Evolutionary conservation across 2,329 filamentous ascomycete species (phyloP).

Genomic region (Chaetomiaceae sp.): DNA sequence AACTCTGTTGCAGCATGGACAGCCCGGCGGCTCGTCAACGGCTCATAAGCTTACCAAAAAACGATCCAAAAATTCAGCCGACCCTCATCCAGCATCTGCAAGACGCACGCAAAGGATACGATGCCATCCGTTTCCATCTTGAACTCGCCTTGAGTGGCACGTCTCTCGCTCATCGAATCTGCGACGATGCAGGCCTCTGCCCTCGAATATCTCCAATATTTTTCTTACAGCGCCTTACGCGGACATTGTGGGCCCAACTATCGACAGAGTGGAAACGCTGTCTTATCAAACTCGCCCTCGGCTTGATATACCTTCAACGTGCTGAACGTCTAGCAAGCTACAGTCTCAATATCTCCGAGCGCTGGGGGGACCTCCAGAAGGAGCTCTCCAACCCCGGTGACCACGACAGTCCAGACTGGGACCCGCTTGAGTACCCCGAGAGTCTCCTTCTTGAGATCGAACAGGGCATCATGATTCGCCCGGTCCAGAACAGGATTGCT

Average conservation of each 20-base stretch:
- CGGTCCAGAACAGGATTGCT: slow-evolving; percentile 56
- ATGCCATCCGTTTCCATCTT: not conserved
- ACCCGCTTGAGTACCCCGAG: slow-evolving; percentile 42
- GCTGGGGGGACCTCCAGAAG: not conserved
- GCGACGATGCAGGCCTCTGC: not conserved
- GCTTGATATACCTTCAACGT: not conserved
- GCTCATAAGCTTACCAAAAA: not conserved
- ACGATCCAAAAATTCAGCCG: no score
- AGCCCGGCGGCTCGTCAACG: not conserved
- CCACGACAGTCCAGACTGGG: not conserved
- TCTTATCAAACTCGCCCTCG: not conserved
- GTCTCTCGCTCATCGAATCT: not conserved
- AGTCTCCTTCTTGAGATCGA: slow-evolving; percentile 63
- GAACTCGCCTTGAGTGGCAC: not conserved
- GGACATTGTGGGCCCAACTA: not conserved
- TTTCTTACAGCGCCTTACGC: not conserved
- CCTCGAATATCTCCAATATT: not conserved
- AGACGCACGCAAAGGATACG: not conserved
- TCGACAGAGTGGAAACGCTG: not conserved
- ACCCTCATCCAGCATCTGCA: no score
- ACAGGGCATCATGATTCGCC: slow-evolving; percentile 56
- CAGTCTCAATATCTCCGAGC: not conserved
- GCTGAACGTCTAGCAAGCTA: not conserved
- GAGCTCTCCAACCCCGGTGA: not conserved
- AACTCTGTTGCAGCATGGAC: not conserved